Percentiles rank a stretch among this genome's conserved stretches.
Conservation (phyloP, 352 stramenopile genomes). For the Globisporangium middletonii region DNA sequence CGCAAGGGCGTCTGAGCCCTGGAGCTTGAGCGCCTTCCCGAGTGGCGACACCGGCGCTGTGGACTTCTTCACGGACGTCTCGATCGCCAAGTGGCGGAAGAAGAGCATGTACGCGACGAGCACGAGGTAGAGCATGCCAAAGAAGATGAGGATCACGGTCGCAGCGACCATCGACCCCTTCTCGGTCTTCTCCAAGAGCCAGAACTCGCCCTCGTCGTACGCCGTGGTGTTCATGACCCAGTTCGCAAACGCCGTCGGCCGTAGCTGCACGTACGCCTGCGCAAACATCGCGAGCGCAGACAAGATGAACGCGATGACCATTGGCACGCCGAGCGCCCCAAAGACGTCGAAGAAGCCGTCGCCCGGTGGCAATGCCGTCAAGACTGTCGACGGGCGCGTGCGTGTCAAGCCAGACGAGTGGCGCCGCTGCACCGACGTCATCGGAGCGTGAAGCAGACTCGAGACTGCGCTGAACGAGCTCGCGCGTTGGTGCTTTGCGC, state of each 20-base stretch:
- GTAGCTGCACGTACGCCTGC: conserved; percentile 11
- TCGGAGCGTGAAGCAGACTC: not conserved
- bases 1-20: not conserved
- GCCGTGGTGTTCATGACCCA: conserved; percentile 12
- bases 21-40: not conserved
- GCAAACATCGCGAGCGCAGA: conserved; percentile 10
- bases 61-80: conserved; percentile 1
- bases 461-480: not conserved
- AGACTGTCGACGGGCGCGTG: not conserved
- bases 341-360: conserved; percentile 14
- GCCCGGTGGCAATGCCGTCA: not conserved
- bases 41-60: not conserved
- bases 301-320: conserved; percentile 13
- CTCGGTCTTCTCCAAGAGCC: conserved; percentile 5
- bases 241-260: conserved; percentile 8
- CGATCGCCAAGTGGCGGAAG: conserved; percentile 13
- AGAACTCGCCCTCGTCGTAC: conserved; percentile 17
- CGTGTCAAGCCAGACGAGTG: conserved; percentile 7
- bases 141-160: conserved; percentile 10
- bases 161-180: not conserved
- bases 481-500: not conserved
- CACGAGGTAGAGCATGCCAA: conserved; percentile 7
- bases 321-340: conserved; percentile 7
- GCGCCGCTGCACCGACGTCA: not conserved
- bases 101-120: conserved; percentile 15